phyloP scores from a whole-genome alignment of 352 stramenopile species.

The Phytophthora pisi region DNA sequence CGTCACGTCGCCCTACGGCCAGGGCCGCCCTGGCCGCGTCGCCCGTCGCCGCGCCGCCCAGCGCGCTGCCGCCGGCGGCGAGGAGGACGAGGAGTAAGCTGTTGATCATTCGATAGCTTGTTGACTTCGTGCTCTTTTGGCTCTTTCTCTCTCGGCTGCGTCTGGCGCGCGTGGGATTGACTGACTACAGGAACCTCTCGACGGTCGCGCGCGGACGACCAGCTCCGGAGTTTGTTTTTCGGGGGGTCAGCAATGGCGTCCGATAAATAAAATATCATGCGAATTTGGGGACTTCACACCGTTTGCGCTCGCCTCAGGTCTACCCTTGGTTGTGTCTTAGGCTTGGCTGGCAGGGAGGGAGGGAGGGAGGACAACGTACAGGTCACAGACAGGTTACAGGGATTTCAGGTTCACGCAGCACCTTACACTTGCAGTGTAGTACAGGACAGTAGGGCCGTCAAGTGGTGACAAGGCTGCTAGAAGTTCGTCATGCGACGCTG shows the following conservation, averaged over 20 bases:
- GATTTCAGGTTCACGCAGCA: not conserved
- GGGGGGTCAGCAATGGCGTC: constrained; percentile 31
- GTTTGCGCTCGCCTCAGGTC: not conserved
- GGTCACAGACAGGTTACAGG: not conserved
- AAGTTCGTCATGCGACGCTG: not conserved
- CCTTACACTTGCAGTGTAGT: no score
- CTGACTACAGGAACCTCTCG: constrained; percentile 1
- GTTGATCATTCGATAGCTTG: constrained; percentile 23
- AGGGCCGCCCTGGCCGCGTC: constrained; percentile 96
- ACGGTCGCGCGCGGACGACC: not conserved
- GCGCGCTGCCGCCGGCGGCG: constrained; percentile 92
- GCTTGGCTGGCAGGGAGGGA: not conserved
- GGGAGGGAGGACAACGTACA: not conserved
- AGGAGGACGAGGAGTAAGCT: constrained; percentile 87
- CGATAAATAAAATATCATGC: constrained; percentile 86
- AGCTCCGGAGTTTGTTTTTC: constrained; percentile 37
- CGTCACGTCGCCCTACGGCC: constrained; percentile 97
- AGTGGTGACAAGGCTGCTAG: not conserved
- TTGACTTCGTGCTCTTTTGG: constrained; percentile 18
- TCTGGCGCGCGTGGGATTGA: not conserved
- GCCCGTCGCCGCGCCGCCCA: constrained; percentile 94
- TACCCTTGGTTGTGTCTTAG: constrained; percentile 2
- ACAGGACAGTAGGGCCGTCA: no score
- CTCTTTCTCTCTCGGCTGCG: constrained; percentile 16
- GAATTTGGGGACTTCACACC: constrained; percentile 75